Evolutionary conservation across 345 rosid genomes (phyloP).

Genomic region (Pistacia vera): DNA sequence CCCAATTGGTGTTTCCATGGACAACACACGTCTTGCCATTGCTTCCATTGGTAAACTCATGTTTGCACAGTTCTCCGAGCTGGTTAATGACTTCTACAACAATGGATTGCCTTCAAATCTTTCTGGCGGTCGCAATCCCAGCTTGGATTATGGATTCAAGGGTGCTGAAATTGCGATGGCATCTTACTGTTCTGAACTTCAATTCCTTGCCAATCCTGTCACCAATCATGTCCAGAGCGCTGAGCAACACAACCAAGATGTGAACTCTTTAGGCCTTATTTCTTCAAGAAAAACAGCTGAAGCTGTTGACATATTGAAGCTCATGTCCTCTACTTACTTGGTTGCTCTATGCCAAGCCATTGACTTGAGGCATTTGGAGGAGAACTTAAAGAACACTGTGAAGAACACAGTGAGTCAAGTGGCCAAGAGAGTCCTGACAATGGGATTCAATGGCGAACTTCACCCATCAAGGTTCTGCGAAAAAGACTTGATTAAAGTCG

Average conservation of each 20-base stretch:
- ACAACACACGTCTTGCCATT: conserved; percentile 65
- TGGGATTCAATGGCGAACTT: conserved; percentile 61
- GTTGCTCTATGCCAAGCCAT: conserved; percentile 73
- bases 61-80: conserved; percentile 82
- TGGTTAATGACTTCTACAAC: conserved; percentile 79
- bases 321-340: conserved; percentile 71
- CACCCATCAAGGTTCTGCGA: conserved; percentile 70
- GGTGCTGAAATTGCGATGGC: conserved; percentile 92
- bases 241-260: conserved; percentile 84
- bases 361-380: conserved; percentile 76
- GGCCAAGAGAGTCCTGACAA: conserved; percentile 49
- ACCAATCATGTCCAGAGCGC: conserved; percentile 81
- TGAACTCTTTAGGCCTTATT: conserved; percentile 70
- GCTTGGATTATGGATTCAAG: conserved; percentile 79
- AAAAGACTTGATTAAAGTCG: conserved; percentile 58
- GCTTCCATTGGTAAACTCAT: conserved; percentile 75
- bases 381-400: conserved; percentile 57
- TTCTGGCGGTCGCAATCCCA: conserved; percentile 59
- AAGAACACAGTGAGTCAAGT: conserved; percentile 58
- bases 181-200: conserved; percentile 77
- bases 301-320: conserved; percentile 64
- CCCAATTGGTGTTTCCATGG: conserved; percentile 88
- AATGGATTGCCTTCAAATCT: conserved; percentile 77
- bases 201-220: conserved; percentile 72
- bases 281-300: conserved; percentile 66